Evolutionary conservation across 305 asterid genomes (phyloP).

Genomic region (Fraxinus baroniana): DNA sequence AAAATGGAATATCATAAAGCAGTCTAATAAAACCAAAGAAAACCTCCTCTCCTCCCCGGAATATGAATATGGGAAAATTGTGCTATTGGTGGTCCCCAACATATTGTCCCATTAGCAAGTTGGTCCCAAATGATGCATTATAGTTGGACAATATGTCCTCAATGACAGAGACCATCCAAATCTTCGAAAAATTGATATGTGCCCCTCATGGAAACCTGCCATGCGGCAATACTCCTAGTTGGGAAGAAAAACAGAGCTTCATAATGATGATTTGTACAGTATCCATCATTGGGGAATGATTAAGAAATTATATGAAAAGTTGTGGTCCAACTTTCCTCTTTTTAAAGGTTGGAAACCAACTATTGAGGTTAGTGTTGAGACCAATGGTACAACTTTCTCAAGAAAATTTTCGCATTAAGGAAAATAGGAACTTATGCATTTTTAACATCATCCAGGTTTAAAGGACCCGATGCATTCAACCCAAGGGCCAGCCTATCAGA

Average conservation of each 20-base stretch:
- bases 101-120: background rate
- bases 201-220: background rate
- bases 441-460: conserved; percentile 73
- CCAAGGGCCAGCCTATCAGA: conserved; percentile 77
- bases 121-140: background rate
- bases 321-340: background rate
- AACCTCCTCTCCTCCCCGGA: background rate
- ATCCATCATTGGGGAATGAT: background rate
- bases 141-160: background rate
- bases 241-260: background rate
- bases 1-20: conserved; percentile 19
- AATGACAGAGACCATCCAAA: background rate
- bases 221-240: background rate
- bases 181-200: background rate
- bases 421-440: conserved; percentile 57
- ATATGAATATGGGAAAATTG: background rate
- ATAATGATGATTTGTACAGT: background rate
- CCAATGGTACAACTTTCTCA: background rate
- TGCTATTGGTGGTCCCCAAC: background rate
- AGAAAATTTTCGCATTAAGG: background rate
- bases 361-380: background rate
- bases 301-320: background rate
- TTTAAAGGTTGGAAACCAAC: background rate
- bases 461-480: conserved; percentile 69
- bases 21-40: background rate